Conservation (phyloP, 1,284 basidiomycete genomes). For the Pholiota adiposa region DNA sequence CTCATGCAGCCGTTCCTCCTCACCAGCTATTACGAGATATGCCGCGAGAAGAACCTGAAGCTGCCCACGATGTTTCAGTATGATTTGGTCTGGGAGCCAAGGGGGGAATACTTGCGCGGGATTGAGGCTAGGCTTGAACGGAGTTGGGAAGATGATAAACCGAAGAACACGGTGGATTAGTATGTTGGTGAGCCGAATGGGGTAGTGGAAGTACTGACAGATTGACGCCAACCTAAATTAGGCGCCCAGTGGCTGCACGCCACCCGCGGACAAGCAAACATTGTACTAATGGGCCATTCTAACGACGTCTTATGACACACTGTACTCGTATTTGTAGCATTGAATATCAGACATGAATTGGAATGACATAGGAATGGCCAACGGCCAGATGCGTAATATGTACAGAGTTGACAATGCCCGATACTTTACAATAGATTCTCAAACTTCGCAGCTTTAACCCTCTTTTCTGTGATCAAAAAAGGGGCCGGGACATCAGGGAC, state of each 20-base stretch:
- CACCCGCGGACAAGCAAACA: too few species aligned
- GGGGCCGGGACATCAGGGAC: slow-evolving; percentile 45
- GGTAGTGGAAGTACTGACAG: too few species aligned
- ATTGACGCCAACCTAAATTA: too few species aligned
- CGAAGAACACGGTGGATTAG: not conserved
- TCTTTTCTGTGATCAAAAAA: slow-evolving; percentile 51
- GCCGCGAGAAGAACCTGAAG: not conserved
- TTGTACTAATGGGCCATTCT: too few species aligned
- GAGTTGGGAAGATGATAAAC: not conserved
- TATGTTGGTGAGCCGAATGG: too few species aligned
- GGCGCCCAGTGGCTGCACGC: too few species aligned
- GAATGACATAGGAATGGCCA: too few species aligned
- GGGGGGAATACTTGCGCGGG: not conserved
- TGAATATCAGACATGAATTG: too few species aligned
- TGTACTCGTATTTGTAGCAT: too few species aligned
- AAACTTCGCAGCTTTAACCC: slow-evolving; percentile 43
- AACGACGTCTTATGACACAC: too few species aligned
- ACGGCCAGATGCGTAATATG: too few species aligned
- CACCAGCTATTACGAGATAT: not conserved
- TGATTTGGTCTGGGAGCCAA: not conserved
- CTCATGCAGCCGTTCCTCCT: not conserved
- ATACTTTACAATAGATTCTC: slow-evolving; percentile 22
- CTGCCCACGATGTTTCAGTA: not conserved
- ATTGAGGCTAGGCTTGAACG: not conserved
- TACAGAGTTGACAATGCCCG: not conserved